Percentiles rank a stretch among this genome's conserved stretches.
Conservation (phyloP, 495 filamentous ascomycete genomes). For the Talaromyces thailandensis region DNA sequence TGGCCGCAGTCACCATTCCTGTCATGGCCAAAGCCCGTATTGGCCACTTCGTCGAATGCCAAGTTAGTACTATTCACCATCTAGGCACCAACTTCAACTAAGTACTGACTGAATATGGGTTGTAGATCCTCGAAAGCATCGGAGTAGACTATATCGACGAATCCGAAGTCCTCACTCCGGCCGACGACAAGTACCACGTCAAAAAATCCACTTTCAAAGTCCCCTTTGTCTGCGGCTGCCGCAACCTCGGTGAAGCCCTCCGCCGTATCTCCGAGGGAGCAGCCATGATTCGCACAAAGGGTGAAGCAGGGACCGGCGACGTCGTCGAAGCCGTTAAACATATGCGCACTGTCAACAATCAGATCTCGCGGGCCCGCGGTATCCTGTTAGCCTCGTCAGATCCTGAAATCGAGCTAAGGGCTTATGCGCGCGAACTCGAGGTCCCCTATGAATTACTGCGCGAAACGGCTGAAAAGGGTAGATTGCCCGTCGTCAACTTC, state of each 20-base stretch:
- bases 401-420: conserved; percentile 64
- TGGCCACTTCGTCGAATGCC: conserved; percentile 96
- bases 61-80: too few species aligned
- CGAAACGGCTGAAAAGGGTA: conserved; percentile 75
- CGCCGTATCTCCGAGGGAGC: conserved; percentile 88
- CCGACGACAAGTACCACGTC: conserved; percentile 85
- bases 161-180: conserved; percentile 92
- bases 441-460: conserved; percentile 68
- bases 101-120: too few species aligned
- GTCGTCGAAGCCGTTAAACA: conserved; percentile 95
- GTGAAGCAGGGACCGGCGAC: conserved; percentile 96
- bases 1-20: conserved; percentile 92
- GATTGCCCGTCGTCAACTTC: conserved; percentile 96
- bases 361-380: conserved; percentile 68
- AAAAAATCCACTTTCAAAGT: conserved; percentile 75
- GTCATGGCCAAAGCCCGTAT: conserved; percentile 99
- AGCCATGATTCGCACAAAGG: conserved; percentile 98
- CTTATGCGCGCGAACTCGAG: conserved; percentile 73
- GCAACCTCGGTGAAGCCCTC: conserved; percentile 90
- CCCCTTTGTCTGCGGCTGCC: conserved; percentile 95
- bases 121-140: conserved; percentile 82
- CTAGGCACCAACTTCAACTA: too few species aligned
- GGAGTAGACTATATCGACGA: conserved; percentile 98
- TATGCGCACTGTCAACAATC: conserved; percentile 79
- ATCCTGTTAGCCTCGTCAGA: conserved; percentile 51